These are phyloP conservation scores for Candida glucosophila DNA, from an alignment of 1,139 yeast species.

Conservation along the genomic window DNA sequence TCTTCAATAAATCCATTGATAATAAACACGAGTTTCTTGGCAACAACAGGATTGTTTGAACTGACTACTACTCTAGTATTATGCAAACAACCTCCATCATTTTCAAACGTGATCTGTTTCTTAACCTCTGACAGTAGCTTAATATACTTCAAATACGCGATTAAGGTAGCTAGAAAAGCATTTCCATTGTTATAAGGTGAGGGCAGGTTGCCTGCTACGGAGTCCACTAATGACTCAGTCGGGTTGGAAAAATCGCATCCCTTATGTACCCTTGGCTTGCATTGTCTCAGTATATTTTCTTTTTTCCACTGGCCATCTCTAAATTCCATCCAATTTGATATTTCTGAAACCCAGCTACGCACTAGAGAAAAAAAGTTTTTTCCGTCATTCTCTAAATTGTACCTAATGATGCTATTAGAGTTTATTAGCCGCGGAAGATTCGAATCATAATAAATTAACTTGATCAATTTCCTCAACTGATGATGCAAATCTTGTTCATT, in stretches of 20 bases:
- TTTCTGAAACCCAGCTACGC: slow-evolving; percentile 49
- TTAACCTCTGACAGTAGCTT: slow-evolving; percentile 25
- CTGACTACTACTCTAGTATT: slow-evolving; percentile 43
- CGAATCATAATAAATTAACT: slow-evolving; percentile 28
- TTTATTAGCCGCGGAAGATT: slow-evolving; percentile 41
- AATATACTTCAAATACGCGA: slow-evolving; percentile 35
- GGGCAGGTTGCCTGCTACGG: too few relatives aligned
- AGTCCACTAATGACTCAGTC: too few relatives aligned
- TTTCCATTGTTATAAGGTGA: background rate
- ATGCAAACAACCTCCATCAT: slow-evolving; percentile 14
- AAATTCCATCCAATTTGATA: slow-evolving; percentile 53
- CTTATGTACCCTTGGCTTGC: slow-evolving; percentile 4
- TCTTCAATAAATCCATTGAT: slow-evolving; percentile 40
- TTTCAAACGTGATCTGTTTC: slow-evolving; percentile 17
- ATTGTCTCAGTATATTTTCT: slow-evolving; percentile 1
- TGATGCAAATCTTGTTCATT: slow-evolving; percentile 32
- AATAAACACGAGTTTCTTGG: slow-evolving; percentile 49
- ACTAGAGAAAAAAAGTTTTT: slow-evolving; percentile 16
- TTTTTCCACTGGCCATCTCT: slow-evolving; percentile 38
- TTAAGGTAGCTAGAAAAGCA: slow-evolving; percentile 34
- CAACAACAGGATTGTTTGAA: slow-evolving; percentile 56
- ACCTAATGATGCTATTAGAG: slow-evolving; percentile 24
- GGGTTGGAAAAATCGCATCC: slow-evolving; percentile 3
- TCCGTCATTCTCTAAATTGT: slow-evolving; percentile 7
- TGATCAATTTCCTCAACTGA: slow-evolving; percentile 26